Evolutionary conservation across 495 filamentous ascomycete genomes (phyloP).

Genomic region (Neurospora africana): DNA sequence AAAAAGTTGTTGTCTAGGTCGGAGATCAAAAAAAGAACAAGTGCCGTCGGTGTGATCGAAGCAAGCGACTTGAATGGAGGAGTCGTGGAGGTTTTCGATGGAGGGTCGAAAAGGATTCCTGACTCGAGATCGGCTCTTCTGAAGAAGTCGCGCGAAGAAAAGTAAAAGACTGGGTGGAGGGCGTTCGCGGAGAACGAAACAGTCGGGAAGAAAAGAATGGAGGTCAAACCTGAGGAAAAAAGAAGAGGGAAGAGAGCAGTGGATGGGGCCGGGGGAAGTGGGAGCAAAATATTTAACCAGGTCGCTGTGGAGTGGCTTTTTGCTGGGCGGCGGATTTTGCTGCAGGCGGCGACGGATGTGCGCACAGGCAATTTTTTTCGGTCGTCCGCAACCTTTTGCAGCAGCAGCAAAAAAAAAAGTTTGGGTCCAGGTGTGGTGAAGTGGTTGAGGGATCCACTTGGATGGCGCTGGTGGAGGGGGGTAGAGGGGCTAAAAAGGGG

Average conservation of each 20-base stretch:
- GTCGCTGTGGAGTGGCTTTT: conserved; percentile 1
- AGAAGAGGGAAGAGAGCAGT: conserved; percentile 4
- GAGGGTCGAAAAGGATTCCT: conserved; percentile 26
- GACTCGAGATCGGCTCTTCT: conserved; percentile 28
- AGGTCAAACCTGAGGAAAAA: conserved; percentile 15
- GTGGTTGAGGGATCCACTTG: conserved; percentile 4
- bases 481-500: background rate
- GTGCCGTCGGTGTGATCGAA: conserved; percentile 19
- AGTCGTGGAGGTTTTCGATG: conserved; percentile 29
- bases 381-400: background rate
- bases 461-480: conserved; percentile 12
- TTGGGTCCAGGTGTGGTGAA: conserved; percentile 3
- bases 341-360: conserved; percentile 2
- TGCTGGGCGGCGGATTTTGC: background rate
- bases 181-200: conserved; percentile 15
- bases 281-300: conserved; percentile 17
- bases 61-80: conserved; percentile 5
- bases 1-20: background rate
- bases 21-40: conserved; percentile 14
- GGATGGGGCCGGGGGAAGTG: conserved; percentile 7
- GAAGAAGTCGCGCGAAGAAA: conserved; percentile 16
- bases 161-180: conserved; percentile 24
- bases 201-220: conserved; percentile 16
- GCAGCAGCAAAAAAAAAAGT: conserved; percentile 1
- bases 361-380: conserved; percentile 10